Base-by-base conservation (phyloP, 345 rosid species). In the Arabis hirsuta region DNA sequence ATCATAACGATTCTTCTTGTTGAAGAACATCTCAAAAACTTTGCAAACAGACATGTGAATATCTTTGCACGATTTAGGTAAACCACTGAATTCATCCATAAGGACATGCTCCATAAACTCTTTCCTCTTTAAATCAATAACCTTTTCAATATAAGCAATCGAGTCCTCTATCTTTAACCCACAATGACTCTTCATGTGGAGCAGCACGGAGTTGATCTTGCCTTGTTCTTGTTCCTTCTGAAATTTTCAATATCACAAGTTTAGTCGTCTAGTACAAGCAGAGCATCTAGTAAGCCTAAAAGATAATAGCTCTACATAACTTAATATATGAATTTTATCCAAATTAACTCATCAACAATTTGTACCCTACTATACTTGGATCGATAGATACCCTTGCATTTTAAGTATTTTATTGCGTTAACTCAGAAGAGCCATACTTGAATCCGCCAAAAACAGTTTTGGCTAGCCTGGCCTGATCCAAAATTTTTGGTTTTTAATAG, bases 151-250 rank as follows among this genome's bases (percentile, higher is more conserved):
- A 45, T 65, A 48, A 9, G 79, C 72, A 43, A 87, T 47, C 12
- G 86, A 74, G 24, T 81, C 84, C 55, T 81, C 82, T 19, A 84
- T 75, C 46, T 60, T 32, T 5, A 62, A 44, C 19, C 63, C 59
- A 5, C 77, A 73, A 12, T 73, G 22, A 31, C 76, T 81, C 39
- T 43, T 80, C 81, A 71, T 11, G 73, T 79, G 73, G 1, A 87
- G 82, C 13, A 72, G 24, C 3, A 82, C 82, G 5, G 66, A 77
- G 75, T 87, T 87, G 12, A 42, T 54, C 65, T 85, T 79, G 20
- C 89, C 89, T 22, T 83, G 78, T 48, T 55, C 73, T 63, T 61
- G 27, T 69, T 85, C 86, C 67, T 82, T 85, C 87, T 85, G 77
- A 12, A n/a, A 36, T 44, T 36, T 27, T 32, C 9, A 32, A 12